These are phyloP conservation scores for Fusarium incarnatum DNA, from an alignment of 2,329 filamentous ascomycete genomes.

Conservation along the genomic window DNA sequence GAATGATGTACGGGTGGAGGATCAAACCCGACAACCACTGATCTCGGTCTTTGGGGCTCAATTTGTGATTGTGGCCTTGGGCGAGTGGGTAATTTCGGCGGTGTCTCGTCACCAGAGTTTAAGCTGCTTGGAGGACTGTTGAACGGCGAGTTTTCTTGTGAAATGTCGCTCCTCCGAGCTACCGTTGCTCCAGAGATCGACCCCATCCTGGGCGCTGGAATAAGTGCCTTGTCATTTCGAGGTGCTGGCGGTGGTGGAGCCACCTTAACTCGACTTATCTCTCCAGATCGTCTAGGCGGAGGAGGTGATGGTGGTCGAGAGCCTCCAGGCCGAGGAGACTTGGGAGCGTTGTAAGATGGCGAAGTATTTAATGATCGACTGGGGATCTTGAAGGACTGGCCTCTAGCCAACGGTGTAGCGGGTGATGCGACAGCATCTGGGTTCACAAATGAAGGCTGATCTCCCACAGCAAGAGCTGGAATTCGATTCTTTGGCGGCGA, in stretches of 20 bases:
- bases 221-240: constrained; percentile 75
- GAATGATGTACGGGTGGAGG: constrained; percentile 66
- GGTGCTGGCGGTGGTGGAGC: constrained; percentile 79
- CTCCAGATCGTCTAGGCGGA: constrained; percentile 71
- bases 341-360: constrained; percentile 50
- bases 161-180: constrained; percentile 36
- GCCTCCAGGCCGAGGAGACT: constrained; percentile 60
- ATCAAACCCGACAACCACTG: constrained; percentile 55
- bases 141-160: constrained; percentile 77
- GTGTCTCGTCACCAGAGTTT: constrained; percentile 63
- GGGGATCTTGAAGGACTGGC: constrained; percentile 65
- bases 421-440: constrained; percentile 58
- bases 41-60: constrained; percentile 40
- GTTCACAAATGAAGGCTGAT: constrained; percentile 61
- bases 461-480: constrained; percentile 51
- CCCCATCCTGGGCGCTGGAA: constrained; percentile 45
- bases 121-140: constrained; percentile 84
- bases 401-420: constrained; percentile 55
- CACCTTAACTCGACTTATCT: constrained; percentile 63
- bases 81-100: constrained; percentile 62
- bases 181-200: constrained; percentile 27
- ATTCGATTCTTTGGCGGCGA: constrained; percentile 70
- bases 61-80: constrained; percentile 58
- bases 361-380: constrained; percentile 67
- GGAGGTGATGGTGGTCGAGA: constrained; percentile 71